phyloP scores from a whole-genome alignment of 345 rosid species.

The Syzygium aqueum region DNA sequence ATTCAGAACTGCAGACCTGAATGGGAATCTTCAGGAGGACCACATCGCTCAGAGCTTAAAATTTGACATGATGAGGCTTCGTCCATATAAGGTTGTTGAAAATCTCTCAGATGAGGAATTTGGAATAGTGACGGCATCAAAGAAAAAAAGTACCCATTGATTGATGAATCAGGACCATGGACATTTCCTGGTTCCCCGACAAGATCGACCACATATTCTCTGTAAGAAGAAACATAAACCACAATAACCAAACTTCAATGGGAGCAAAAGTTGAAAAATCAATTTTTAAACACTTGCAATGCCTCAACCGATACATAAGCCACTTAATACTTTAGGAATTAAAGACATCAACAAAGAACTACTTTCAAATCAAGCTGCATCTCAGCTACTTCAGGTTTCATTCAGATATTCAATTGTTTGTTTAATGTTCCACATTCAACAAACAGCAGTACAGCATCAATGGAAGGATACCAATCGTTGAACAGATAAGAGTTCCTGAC shows the following conservation, averaged over 20 bases:
- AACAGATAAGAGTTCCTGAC: neutral
- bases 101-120: slow-evolving; percentile 45
- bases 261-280: neutral
- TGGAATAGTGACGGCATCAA: slow-evolving; percentile 64
- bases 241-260: neutral
- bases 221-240: slow-evolving; percentile 18
- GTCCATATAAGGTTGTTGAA: slow-evolving; percentile 34
- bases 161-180: slow-evolving; percentile 78
- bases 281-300: neutral
- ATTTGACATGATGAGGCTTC: slow-evolving; percentile 19
- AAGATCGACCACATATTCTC: slow-evolving; percentile 97
- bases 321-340: neutral
- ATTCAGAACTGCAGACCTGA: slow-evolving; percentile 30
- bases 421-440: neutral
- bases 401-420: neutral
- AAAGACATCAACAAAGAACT: neutral
- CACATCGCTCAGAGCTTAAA: slow-evolving; percentile 11
- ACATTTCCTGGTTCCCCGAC: slow-evolving; percentile 88
- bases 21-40: slow-evolving; percentile 23
- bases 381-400: neutral
- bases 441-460: neutral
- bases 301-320: neutral
- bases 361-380: neutral
- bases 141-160: slow-evolving; percentile 57
- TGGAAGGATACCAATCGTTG: neutral